A percentile compares a stretch with the other conserved stretches of the same genome.
Conservation (phyloP, 371 early-diverging fungal species). For the Mucor irregularis region DNA sequence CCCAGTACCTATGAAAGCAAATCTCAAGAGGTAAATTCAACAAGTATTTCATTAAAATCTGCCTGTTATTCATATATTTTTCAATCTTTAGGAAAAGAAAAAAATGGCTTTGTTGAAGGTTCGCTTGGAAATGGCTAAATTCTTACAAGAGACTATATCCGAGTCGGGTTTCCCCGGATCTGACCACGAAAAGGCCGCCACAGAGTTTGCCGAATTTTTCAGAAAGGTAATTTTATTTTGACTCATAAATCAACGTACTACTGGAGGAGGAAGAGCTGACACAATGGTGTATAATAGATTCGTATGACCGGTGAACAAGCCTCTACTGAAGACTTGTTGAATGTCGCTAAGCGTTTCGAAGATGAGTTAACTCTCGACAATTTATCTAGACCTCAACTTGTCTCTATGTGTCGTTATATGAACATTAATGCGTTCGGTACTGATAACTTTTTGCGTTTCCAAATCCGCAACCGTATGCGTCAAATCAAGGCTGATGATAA, state of each 20-base stretch:
- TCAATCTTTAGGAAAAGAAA: slow-evolving; percentile 82
- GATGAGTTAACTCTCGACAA: slow-evolving; percentile 94
- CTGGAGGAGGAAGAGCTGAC: neutral
- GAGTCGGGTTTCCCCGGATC: slow-evolving; percentile 76
- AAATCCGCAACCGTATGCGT: slow-evolving; percentile 83
- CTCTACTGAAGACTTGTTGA: slow-evolving; percentile 80
- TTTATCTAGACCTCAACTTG: slow-evolving; percentile 91
- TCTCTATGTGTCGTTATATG: slow-evolving; percentile 94
- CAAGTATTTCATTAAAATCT: neutral
- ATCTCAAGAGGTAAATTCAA: slow-evolving; percentile 59
- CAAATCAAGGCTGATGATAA: slow-evolving; percentile 89
- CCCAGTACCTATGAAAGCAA: slow-evolving; percentile 95
- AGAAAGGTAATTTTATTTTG: slow-evolving; percentile 55
- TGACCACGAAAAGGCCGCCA: slow-evolving; percentile 60
- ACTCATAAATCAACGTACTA: neutral
- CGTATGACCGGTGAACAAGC: slow-evolving; percentile 86
- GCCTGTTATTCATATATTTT: neutral
- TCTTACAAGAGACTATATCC: slow-evolving; percentile 93
- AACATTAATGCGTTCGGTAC: slow-evolving; percentile 94
- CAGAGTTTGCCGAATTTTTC: slow-evolving; percentile 83
- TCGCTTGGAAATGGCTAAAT: slow-evolving; percentile 92
- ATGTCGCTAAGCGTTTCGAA: slow-evolving; percentile 84
- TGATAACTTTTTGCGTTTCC: slow-evolving; percentile 90
- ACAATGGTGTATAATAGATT: no score
- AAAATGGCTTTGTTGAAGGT: slow-evolving; percentile 84